Evolutionary conservation across 257 asterid species (phyloP), one percentile per base, ranked within the genome.

Genomic region (Mitragyna speciosa): DNA sequence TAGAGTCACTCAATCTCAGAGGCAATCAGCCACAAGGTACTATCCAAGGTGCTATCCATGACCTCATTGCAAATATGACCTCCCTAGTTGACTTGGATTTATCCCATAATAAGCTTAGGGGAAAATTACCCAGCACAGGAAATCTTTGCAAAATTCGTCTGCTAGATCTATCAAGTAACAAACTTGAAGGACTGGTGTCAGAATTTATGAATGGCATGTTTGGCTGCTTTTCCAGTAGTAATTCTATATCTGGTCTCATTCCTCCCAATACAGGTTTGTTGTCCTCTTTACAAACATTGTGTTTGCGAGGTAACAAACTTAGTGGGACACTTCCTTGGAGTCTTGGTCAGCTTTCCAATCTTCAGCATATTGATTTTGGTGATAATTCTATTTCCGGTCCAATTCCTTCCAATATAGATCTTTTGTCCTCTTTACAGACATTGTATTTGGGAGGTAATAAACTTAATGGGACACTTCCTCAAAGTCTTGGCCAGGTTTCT

Each of bases 401-500:
- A 58, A 80, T 85, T 65, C 90, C 92, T 24, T 22, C 0, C 1
- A 79, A 24, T 30, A 39, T 89, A 8, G 86, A 84, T 31, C 70
- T 52, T 24, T 20, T 83, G n/a, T 73, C 85, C 2, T 79, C 78
- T 49, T 58, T 87, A 76, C 5, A 31, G 41, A 0, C 10, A 1
- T 1, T 89, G 39, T 0, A 0, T 0, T 47, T 87, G 47, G 1
- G 22, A 2, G 14, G 1, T 11, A 89, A 87, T 82, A 54, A 84
- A 43, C 69, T 89, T 28, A 84, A 49, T 26, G 91, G 92, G 52
- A 84, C 76, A 70, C 79, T 89, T 24, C 87, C 90, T 12, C 41
- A 15, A 0, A 79, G 78, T 61, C 67, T 79, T 22, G 77, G 82
- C 15, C 66, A 72, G 72, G 47, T 79, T 15, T 61, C 54, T 4